Conservation (phyloP, 2,329 filamentous ascomycete genomes). For the Rachicladosporium sp. region DNA sequence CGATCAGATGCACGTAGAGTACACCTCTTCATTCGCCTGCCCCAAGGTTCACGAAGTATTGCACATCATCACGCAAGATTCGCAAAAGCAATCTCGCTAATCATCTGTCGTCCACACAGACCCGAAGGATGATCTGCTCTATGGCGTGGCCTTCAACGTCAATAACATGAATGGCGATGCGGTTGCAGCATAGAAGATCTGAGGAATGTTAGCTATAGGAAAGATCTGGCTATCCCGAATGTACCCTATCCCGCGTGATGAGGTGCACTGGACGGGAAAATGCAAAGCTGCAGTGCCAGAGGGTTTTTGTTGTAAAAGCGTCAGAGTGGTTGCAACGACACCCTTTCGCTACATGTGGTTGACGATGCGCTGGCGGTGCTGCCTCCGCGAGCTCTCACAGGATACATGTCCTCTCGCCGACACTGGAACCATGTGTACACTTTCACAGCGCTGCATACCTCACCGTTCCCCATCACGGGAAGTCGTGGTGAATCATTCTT, state of each 20-base stretch:
- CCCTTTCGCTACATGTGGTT: conserved; percentile 22
- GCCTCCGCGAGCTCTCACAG: too few species aligned
- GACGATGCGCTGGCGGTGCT: too few species aligned
- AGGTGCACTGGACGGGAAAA: conserved; percentile 10
- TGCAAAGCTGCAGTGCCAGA: conserved; percentile 4
- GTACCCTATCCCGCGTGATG: conserved; percentile 10
- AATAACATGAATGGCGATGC: conserved; percentile 6
- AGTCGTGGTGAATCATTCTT: too few species aligned
- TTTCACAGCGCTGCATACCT: too few species aligned
- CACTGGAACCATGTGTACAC: too few species aligned
- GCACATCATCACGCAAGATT: too few species aligned
- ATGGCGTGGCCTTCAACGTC: conserved; percentile 13
- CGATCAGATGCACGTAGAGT: too few species aligned
- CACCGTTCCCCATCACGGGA: too few species aligned
- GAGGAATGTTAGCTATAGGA: conserved; percentile 10
- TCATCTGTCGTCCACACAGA: conserved; percentile 11
- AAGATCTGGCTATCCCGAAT: conserved; percentile 14
- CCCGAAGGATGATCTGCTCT: conserved; percentile 10
- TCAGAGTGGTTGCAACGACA: too few species aligned
- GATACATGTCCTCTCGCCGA: too few species aligned
- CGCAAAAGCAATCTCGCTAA: conserved; percentile 2
- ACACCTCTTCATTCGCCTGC: too few species aligned
- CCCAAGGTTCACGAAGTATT: too few species aligned
- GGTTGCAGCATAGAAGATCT: conserved; percentile 10
- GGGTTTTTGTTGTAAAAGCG: conserved; percentile 7